Conservation (phyloP, 148 eudicot species). For the Rhododendron simsii region DNA sequence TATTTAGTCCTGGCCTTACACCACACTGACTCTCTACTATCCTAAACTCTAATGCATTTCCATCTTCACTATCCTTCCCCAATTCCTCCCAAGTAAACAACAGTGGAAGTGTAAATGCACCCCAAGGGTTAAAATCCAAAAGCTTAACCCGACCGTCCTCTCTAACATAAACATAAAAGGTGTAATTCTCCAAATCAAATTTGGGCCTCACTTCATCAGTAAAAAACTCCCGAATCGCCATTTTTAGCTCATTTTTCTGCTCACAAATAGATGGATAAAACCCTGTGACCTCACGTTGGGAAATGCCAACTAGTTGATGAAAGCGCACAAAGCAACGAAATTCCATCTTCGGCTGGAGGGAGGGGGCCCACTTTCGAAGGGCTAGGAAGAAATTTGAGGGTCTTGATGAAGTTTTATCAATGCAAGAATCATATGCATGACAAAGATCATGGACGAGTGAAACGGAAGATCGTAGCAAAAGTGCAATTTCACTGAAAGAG, state of each 20-base stretch:
- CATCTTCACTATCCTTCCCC: too few relatives aligned
- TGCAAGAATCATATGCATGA: constrained; percentile 80
- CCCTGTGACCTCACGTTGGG: constrained; percentile 85
- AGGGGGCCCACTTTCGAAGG: constrained; percentile 81
- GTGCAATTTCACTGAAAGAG: constrained; percentile 75
- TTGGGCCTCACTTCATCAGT: constrained; percentile 35
- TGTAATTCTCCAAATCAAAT: constrained; percentile 63
- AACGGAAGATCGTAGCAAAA: constrained; percentile 71
- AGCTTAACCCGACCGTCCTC: too few relatives aligned
- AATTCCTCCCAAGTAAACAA: too few relatives aligned
- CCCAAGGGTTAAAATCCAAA: too few relatives aligned
- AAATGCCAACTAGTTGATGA: constrained; percentile 56
- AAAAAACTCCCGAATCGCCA: constrained; percentile 48
- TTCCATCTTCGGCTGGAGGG: constrained; percentile 79
- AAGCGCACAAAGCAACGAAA: constrained; percentile 71
- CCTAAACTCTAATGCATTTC: too few relatives aligned
- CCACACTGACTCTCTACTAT: too few relatives aligned
- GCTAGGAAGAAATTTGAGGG: constrained; percentile 67
- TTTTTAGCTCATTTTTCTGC: constrained; percentile 38
- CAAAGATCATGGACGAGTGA: constrained; percentile 71
- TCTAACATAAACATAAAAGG: constrained; percentile 84
- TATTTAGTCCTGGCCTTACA: too few relatives aligned
- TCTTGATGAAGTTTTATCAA: constrained; percentile 50
- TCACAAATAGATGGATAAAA: constrained; percentile 64
- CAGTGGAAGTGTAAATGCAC: too few relatives aligned